Percentiles rank a stretch among this genome's conserved stretches.
Evolutionary conservation across 2,329 filamentous ascomycete genomes (phyloP).

Genomic region (Pseudogymnoascus sp.): DNA sequence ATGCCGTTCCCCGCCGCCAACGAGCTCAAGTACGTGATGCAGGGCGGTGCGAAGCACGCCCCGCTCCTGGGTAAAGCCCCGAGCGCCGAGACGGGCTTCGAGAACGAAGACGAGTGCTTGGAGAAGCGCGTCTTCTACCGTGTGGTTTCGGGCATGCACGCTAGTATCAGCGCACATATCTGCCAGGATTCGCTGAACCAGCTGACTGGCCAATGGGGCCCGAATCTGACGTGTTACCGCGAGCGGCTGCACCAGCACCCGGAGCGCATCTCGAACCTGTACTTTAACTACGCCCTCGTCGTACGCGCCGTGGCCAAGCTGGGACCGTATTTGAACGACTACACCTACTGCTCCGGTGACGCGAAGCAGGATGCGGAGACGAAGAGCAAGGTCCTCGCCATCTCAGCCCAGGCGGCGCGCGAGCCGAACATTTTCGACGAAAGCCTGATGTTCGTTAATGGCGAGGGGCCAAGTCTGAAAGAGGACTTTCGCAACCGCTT

Average conservation of each 20-base stretch:
- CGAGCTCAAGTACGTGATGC: constrained; percentile 55
- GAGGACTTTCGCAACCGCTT: constrained; percentile 97
- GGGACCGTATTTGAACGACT: constrained; percentile 67
- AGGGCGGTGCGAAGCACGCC: constrained; percentile 47
- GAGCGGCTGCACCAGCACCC: constrained; percentile 75
- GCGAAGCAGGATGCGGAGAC: constrained; percentile 69
- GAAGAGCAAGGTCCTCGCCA: constrained; percentile 70
- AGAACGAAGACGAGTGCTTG: constrained; percentile 83
- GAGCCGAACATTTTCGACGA: constrained; percentile 87
- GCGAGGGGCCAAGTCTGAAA: constrained; percentile 70
- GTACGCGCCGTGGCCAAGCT: constrained; percentile 88
- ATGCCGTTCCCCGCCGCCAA: constrained; percentile 41
- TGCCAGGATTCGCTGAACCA: constrained; percentile 97
- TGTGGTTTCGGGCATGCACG: constrained; percentile 94
- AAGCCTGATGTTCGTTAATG: constrained; percentile 84
- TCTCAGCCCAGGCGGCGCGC: constrained; percentile 64
- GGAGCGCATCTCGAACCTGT: constrained; percentile 91
- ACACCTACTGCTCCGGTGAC: constrained; percentile 91
- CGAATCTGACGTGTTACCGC: constrained; percentile 85
- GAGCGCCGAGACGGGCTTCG: constrained; percentile 57
- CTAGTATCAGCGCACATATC: constrained; percentile 90
- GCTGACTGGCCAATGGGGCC: constrained; percentile 85
- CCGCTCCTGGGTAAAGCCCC: constrained; percentile 44
- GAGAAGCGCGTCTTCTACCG: constrained; percentile 99
- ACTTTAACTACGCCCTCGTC: constrained; percentile 98